Conservation (phyloP, 2,329 filamentous ascomycete genomes). For the Didymella sp. region DNA sequence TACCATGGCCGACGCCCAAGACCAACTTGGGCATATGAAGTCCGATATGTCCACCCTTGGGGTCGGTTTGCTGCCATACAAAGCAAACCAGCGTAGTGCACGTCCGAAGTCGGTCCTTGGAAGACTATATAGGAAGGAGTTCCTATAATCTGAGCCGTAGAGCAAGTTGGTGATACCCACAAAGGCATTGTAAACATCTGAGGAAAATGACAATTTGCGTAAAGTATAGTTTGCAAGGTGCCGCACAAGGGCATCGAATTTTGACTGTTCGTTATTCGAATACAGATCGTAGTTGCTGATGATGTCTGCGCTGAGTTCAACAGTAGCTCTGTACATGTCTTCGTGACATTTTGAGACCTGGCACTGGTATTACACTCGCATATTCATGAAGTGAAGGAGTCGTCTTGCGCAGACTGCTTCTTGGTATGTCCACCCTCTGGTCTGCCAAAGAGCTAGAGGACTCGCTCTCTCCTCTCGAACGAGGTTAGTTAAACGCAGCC, state of each 20-base stretch:
- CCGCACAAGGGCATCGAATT: neutral
- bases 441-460: neutral
- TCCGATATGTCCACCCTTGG: neutral
- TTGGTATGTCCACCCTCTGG: neutral
- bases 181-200: neutral
- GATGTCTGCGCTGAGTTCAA: neutral
- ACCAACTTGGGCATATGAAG: neutral
- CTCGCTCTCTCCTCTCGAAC: neutral
- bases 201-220: neutral
- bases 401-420: neutral
- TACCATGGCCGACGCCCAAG: conserved; percentile 1
- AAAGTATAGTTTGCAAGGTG: neutral
- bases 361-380: neutral
- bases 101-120: neutral
- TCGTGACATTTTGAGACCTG: neutral
- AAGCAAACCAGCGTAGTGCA: neutral
- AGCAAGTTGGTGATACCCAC: neutral
- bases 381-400: neutral
- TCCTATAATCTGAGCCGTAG: neutral
- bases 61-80: neutral
- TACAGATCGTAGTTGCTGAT: neutral
- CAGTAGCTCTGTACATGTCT: neutral
- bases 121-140: neutral
- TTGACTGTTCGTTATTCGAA: neutral
- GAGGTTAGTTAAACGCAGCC: neutral